These are phyloP conservation scores for Diutina siamensis DNA, from an alignment of 1,139 yeast species.

Conservation along the genomic window DNA sequence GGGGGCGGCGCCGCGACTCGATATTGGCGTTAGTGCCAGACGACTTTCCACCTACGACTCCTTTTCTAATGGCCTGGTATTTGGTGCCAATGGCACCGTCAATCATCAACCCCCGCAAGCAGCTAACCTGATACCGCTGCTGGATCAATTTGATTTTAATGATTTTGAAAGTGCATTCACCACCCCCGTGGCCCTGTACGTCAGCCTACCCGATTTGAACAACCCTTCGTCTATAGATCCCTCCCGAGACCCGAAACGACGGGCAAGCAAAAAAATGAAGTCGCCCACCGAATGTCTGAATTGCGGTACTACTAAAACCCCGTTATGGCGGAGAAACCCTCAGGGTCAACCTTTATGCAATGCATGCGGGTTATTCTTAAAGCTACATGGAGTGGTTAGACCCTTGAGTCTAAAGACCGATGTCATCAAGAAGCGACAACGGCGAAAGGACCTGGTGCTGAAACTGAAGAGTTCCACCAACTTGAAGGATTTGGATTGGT, in stretches of 20 bases:
- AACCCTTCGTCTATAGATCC: neutral
- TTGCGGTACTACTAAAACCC: conserved; percentile 19
- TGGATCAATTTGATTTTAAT: conserved; percentile 4
- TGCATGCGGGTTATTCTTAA: conserved; percentile 19
- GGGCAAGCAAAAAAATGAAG: neutral
- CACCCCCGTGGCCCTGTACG: conserved; percentile 2
- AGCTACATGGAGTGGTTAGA: conserved; percentile 19
- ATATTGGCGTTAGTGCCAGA: neutral
- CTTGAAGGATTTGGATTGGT: conserved; percentile 4
- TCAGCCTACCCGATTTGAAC: neutral
- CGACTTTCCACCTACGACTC: neutral
- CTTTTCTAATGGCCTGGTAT: neutral
- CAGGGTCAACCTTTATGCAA: conserved; percentile 20
- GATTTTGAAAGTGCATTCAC: neutral
- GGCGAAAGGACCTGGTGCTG: conserved; percentile 12
- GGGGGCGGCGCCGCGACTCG: neutral
- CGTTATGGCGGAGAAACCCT: conserved; percentile 19
- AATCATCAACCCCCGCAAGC: neutral
- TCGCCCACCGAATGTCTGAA: conserved; percentile 13
- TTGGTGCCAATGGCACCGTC: neutral
- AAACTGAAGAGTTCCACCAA: conserved; percentile 7
- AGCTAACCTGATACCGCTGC: neutral
- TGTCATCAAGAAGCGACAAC: conserved; percentile 19
- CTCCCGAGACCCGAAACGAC: neutral
- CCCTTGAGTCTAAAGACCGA: conserved; percentile 19